A percentile compares a stretch with the other conserved stretches of the same genome.
phyloP scores from a whole-genome alignment of 2,329 filamentous ascomycete genomes.

The Talaromyces sp. region DNA sequence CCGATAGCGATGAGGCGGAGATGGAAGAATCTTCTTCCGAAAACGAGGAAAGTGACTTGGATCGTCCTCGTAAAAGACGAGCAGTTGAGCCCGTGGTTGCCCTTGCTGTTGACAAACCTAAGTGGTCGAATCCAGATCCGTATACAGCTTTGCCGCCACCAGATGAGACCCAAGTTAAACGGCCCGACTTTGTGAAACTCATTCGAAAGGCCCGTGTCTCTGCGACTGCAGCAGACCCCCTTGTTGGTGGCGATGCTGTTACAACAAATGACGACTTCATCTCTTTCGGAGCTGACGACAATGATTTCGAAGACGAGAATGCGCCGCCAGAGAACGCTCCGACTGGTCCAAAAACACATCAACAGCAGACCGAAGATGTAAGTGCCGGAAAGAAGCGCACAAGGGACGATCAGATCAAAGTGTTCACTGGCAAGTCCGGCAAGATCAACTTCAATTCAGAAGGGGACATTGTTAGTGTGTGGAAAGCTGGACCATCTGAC shows the following conservation, averaged over 20 bases:
- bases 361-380: conserved; percentile 39
- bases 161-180: conserved; percentile 69
- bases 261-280: conserved; percentile 76
- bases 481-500: conserved; percentile 46
- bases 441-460: conserved; percentile 27
- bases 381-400: conserved; percentile 72
- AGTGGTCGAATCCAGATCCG: conserved; percentile 94
- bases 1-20: conserved; percentile 45
- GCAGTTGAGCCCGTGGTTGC: conserved; percentile 18
- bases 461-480: conserved; percentile 52
- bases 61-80: conserved; percentile 40
- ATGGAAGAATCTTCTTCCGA: conserved; percentile 40
- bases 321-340: conserved; percentile 37
- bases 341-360: conserved; percentile 30
- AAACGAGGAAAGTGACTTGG: conserved; percentile 31
- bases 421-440: conserved; percentile 50
- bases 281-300: conserved; percentile 69
- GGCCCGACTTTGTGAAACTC: conserved; percentile 80
- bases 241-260: conserved; percentile 53
- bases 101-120: conserved; percentile 50
- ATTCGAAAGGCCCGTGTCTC: conserved; percentile 84
- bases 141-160: conserved; percentile 83
- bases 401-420: conserved; percentile 64
- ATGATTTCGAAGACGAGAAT: conserved; percentile 42
- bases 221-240: conserved; percentile 43